These are phyloP conservation scores for Gracilaria gracilis DNA, from an alignment of 23 red algal genomes.

Conservation along the genomic window DNA sequence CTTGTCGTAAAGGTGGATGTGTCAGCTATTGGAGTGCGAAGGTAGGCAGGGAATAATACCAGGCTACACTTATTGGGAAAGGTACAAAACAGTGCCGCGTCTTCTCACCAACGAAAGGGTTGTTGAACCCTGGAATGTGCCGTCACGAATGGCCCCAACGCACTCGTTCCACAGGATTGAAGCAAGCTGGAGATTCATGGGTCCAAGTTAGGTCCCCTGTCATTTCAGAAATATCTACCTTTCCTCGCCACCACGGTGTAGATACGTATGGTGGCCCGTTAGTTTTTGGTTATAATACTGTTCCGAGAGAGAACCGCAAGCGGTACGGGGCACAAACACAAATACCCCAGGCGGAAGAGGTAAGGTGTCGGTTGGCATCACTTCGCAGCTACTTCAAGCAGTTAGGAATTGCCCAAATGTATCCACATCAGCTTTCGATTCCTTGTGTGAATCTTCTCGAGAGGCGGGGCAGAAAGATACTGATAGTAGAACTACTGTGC, in stretches of 20 bases:
- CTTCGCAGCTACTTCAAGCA: neutral
- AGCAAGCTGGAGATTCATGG: too few relatives aligned
- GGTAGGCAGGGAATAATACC: neutral
- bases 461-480: neutral
- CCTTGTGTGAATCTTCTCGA: neutral
- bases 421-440: neutral
- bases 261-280: neutral
- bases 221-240: neutral
- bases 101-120: neutral
- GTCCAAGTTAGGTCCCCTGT: too few relatives aligned
- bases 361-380: neutral
- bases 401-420: neutral
- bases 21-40: neutral
- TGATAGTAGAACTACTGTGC: neutral
- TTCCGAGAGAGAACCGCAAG: too few relatives aligned
- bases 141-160: too few relatives aligned
- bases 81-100: neutral
- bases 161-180: neutral
- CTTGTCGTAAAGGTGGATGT: neutral
- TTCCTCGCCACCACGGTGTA: neutral
- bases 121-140: neutral
- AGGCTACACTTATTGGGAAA: neutral
- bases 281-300: too few relatives aligned
- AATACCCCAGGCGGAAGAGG: neutral
- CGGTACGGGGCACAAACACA: neutral